These are phyloP conservation scores for Vicia faba DNA, from an alignment of 306 rosid species.

Conservation along the genomic window DNA sequence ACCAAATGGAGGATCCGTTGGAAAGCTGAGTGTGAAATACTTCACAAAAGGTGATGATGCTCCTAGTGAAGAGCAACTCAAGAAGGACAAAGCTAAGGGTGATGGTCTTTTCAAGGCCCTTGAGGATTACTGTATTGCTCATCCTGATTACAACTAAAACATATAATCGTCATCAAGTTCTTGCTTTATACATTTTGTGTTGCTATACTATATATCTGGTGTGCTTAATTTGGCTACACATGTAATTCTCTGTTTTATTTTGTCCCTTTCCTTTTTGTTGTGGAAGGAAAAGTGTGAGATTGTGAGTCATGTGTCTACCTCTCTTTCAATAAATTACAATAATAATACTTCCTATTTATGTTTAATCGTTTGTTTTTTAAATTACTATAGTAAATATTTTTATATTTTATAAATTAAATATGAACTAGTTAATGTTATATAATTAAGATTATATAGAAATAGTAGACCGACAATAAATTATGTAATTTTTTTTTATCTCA, in stretches of 20 bases:
- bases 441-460: too few species aligned
- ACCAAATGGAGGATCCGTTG: constrained; percentile 42
- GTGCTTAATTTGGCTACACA: constrained; percentile 11
- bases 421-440: too few species aligned
- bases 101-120: constrained; percentile 48
- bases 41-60: too few species aligned
- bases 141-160: constrained; percentile 33
- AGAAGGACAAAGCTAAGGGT: constrained; percentile 37
- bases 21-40: constrained; percentile 32
- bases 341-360: not conserved
- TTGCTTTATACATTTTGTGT: not conserved
- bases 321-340: not conserved
- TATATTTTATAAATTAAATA: too few species aligned
- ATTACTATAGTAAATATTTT: too few species aligned
- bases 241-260: not conserved
- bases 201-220: not conserved
- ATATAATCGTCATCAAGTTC: not conserved
- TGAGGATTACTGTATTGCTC: constrained; percentile 47
- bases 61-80: not conserved
- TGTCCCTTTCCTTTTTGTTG: not conserved
- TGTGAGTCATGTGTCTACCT: not conserved
- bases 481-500: too few species aligned
- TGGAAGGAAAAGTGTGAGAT: not conserved
- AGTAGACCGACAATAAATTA: too few species aligned
- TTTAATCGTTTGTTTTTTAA: too few species aligned